These are phyloP conservation scores for Ceratobasidium sp. DNA, from an alignment of 1,284 basidiomycete species.

Conservation along the genomic window DNA sequence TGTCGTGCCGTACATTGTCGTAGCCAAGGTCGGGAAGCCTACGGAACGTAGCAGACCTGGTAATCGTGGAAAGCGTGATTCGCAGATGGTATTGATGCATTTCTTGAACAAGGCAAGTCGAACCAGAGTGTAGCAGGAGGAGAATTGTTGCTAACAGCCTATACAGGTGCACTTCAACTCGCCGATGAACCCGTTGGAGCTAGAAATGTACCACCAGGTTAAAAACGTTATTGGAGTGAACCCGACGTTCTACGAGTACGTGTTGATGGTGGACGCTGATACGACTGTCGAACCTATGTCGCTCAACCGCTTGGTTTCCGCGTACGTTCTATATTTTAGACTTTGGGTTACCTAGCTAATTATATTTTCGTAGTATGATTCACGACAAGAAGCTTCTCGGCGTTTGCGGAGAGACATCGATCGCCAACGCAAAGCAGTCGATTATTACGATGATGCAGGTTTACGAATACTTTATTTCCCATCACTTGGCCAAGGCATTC, in stretches of 20 bases:
- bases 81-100: conserved; percentile 95
- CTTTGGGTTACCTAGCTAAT: neutral
- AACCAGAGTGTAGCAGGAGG: neutral
- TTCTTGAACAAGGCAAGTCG: conserved; percentile 90
- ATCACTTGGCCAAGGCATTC: conserved; percentile 98
- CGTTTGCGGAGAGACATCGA: conserved; percentile 92
- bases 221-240: conserved; percentile 99
- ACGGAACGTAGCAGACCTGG: conserved; percentile 93
- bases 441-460: conserved; percentile 99
- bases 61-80: conserved; percentile 97
- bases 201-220: conserved; percentile 99
- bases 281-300: conserved; percentile 90
- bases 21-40: conserved; percentile 98
- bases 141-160: neutral
- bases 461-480: conserved; percentile 98
- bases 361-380: conserved; percentile 72
- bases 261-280: conserved; percentile 98
- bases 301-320: conserved; percentile 90
- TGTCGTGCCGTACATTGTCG: conserved; percentile 94
- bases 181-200: conserved; percentile 95
- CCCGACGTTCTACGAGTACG: conserved; percentile 97
- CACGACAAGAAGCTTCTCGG: conserved; percentile 94
- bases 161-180: conserved; percentile 92
- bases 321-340: conserved; percentile 66
- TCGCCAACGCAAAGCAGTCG: conserved; percentile 92